phyloP scores from a whole-genome alignment of 148 eudicot species.

The Vaccinium vitisidaea region DNA sequence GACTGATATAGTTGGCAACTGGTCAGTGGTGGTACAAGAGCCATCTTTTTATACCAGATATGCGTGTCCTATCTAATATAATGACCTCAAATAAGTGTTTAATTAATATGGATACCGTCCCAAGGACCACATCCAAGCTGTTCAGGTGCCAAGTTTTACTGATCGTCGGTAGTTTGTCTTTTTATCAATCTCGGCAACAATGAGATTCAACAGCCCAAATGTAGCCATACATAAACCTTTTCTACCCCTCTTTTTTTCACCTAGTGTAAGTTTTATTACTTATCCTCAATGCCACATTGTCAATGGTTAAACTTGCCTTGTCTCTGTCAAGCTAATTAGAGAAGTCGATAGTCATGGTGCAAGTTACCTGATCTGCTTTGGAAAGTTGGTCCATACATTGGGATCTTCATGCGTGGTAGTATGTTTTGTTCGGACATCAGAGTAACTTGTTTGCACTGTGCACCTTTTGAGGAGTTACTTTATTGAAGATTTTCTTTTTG shows the following conservation, averaged over 20 bases:
- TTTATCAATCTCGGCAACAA: background rate
- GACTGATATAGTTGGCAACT: conserved; percentile 2
- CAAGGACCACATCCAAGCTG: background rate
- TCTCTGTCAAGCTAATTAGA: background rate
- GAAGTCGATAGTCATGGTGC: background rate
- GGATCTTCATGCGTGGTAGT: background rate
- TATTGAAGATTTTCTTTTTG: background rate
- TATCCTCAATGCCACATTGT: background rate
- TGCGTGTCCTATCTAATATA: background rate
- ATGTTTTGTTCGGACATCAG: background rate
- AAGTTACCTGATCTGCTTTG: background rate
- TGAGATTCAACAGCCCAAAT: background rate
- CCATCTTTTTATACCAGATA: background rate
- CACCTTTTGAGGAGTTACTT: background rate
- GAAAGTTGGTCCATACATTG: background rate
- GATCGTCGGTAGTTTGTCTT: background rate
- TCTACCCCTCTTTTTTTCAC: background rate
- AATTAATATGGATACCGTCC: background rate
- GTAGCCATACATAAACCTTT: background rate
- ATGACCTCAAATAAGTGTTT: background rate
- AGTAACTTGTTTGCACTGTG: background rate
- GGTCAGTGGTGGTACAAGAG: background rate
- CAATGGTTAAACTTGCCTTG: background rate
- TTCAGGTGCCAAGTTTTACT: background rate
- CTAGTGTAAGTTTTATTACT: background rate